Base-by-base conservation (phyloP, 139 green algal genomes). In the Eudorina sp. region DNA sequence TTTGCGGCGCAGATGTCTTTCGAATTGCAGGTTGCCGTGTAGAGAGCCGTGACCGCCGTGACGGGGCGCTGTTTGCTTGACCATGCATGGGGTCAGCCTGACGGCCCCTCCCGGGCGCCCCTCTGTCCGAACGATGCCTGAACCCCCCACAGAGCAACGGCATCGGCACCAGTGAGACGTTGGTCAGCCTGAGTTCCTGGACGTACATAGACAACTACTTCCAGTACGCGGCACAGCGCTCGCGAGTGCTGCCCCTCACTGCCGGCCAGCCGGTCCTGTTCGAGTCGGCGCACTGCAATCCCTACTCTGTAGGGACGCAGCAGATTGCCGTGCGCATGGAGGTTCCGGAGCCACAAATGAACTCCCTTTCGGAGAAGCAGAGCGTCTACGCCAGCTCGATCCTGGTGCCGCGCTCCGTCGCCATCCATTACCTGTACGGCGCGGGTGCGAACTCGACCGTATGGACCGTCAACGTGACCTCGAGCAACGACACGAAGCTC, bases 191-290 rank as follows among this genome's bases (percentile, higher is more conserved):
- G 21, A 72, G 38, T 25, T 72, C 62, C 13, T 91, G 69, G 69
- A 58, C 55, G 13, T 5, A 41, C 18, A 4, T 34, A 34, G 80
- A 91, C 60, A 53, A 69, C 13, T 91, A 18, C 9, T 72, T 84
- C 70, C 4, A 31, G 31, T 88, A 88, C 72, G 11, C 6, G 51
- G 36, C 6, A 36, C 86, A 90, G 45, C 13, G 11, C 25, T 88
- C 84, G 1, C 0, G 4, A 21, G 60, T 72, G 18, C n/a, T 92
- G 38, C 19, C 46, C 4, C 58, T 92, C 25, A 58, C 60, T 0
- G 85, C 79, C 8, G 73, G 62, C 27, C 89, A 92, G 80, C 25
- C 41, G 21, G 38, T 92, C 13, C 78, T 92, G 46, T 58, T 92
- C 27, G 60, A 90, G 29, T 18, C 36, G 23, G 48, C 14, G 4